phyloP scores from a whole-genome alignment of 2,329 filamentous ascomycete genomes.

The Fusarium sp. region DNA sequence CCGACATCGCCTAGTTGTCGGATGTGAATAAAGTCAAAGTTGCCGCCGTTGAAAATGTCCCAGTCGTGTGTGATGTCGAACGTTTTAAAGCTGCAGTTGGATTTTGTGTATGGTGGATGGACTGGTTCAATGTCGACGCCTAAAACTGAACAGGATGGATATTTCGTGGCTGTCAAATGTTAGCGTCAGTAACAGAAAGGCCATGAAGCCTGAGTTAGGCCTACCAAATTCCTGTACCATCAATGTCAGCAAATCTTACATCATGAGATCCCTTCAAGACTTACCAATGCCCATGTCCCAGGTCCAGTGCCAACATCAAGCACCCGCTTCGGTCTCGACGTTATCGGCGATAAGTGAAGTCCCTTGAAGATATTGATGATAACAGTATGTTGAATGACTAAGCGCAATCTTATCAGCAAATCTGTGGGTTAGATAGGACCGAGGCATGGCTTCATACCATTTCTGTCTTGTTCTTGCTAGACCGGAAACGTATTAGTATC shows the following conservation, averaged over 20 bases:
- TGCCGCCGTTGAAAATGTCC: constrained; percentile 15
- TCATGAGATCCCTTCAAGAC: background rate
- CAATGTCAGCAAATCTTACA: background rate
- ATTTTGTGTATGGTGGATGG: constrained; percentile 17
- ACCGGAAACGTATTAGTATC: constrained; percentile 11
- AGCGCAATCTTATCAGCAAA: constrained; percentile 15
- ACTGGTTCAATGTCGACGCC: constrained; percentile 35
- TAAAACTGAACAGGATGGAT: constrained; percentile 31
- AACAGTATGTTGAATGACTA: constrained; percentile 34
- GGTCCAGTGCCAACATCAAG: constrained; percentile 34
- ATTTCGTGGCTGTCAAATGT: constrained; percentile 25
- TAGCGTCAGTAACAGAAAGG: background rate
- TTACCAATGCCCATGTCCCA: constrained; percentile 34
- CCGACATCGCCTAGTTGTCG: constrained; percentile 30
- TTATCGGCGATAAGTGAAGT: constrained; percentile 31
- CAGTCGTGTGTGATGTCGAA: constrained; percentile 34
- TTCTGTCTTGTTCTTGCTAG: constrained; percentile 38
- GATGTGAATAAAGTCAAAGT: constrained; percentile 33
- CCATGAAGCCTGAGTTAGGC: background rate
- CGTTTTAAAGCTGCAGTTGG: constrained; percentile 29
- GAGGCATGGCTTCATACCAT: constrained; percentile 20
- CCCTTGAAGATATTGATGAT: constrained; percentile 35
- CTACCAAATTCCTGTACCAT: constrained; percentile 30
- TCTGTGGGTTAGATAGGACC: background rate
- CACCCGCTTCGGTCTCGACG: constrained; percentile 23